Percentiles rank a stretch among this genome's conserved stretches.
These are phyloP conservation scores for Anisodus tanguticus DNA, from an alignment of 257 asterid species.

Conservation along the genomic window DNA sequence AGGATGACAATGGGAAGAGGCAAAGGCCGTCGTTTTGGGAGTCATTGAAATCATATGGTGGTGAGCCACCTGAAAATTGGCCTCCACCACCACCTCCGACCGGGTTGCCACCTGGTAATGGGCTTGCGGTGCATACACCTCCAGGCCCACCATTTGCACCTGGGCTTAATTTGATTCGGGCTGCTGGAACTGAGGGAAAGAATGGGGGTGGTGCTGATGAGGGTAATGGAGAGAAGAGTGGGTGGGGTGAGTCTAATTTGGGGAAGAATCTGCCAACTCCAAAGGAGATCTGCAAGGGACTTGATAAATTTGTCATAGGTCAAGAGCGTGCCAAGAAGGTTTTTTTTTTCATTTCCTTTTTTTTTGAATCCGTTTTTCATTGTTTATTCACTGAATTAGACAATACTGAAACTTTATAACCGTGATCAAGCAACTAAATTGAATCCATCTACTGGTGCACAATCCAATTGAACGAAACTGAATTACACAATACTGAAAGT, in stretches of 20 bases:
- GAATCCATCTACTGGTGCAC: background rate
- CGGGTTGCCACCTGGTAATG: slow-evolving; percentile 50
- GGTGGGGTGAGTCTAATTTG: slow-evolving; percentile 93
- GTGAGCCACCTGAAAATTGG: slow-evolving; percentile 78
- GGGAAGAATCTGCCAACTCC: slow-evolving; percentile 86
- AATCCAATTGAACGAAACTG: background rate
- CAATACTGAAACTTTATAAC: background rate
- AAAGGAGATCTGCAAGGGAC: slow-evolving; percentile 89
- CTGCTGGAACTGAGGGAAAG: slow-evolving; percentile 43
- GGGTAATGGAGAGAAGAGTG: slow-evolving; percentile 56
- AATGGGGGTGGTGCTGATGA: slow-evolving; percentile 43
- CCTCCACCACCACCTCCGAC: slow-evolving; percentile 51
- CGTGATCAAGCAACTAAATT: background rate
- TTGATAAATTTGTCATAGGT: slow-evolving; percentile 90
- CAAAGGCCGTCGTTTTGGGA: slow-evolving; percentile 78
- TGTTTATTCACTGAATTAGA: background rate
- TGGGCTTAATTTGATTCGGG: slow-evolving; percentile 71
- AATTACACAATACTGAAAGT: background rate
- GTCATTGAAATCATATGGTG: slow-evolving; percentile 68
- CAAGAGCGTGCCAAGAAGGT: slow-evolving; percentile 97
- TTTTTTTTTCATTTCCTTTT: slow-evolving; percentile 3
- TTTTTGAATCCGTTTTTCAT: background rate
- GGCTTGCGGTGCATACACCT: slow-evolving; percentile 85
- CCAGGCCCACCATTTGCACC: slow-evolving; percentile 93
- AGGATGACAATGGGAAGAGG: slow-evolving; percentile 58